A percentile compares a stretch with the other conserved stretches of the same genome.
phyloP scores from a whole-genome alignment of 2,329 filamentous ascomycete genomes.

The Phyllosticta citriasiana region DNA sequence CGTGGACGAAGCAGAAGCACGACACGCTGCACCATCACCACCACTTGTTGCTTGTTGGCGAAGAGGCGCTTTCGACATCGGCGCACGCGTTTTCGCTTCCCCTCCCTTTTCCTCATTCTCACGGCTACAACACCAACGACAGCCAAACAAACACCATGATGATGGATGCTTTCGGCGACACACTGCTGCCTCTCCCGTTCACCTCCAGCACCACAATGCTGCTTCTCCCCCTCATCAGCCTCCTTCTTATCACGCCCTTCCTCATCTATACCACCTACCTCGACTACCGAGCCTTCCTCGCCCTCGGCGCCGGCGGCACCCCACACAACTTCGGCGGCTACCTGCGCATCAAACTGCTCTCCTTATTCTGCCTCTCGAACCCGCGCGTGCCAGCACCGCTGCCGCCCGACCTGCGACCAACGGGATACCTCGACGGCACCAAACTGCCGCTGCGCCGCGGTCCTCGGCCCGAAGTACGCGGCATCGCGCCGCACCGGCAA shows the following conservation, averaged over 20 bases:
- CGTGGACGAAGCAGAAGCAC: not conserved
- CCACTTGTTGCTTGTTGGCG: not conserved
- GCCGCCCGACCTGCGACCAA: constrained; percentile 39
- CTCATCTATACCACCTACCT: constrained; percentile 42
- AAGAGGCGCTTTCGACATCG: too few relatives aligned
- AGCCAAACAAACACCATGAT: not conserved
- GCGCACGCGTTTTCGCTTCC: not conserved
- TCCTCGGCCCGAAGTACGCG: constrained; percentile 55
- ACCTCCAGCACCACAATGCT: not conserved
- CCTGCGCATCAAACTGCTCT: constrained; percentile 60
- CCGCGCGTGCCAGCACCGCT: constrained; percentile 52
- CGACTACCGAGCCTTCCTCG: constrained; percentile 67
- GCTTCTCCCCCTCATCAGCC: constrained; percentile 16
- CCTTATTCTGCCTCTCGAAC: constrained; percentile 60
- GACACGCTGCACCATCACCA: not conserved
- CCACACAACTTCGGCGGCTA: constrained; percentile 66
- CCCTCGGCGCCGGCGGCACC: constrained; percentile 70
- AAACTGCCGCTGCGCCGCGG: constrained; percentile 52
- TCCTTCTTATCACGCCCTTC: constrained; percentile 6
- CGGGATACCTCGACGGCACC: constrained; percentile 47
- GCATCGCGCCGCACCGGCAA: constrained; percentile 76
- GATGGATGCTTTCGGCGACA: not conserved
- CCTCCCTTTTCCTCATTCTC: not conserved
- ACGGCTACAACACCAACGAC: not conserved
- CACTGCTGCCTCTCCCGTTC: not conserved